Base-by-base conservation (phyloP, 164 flowering plant genomes). In the Magnolia kwangsiensis region DNA sequence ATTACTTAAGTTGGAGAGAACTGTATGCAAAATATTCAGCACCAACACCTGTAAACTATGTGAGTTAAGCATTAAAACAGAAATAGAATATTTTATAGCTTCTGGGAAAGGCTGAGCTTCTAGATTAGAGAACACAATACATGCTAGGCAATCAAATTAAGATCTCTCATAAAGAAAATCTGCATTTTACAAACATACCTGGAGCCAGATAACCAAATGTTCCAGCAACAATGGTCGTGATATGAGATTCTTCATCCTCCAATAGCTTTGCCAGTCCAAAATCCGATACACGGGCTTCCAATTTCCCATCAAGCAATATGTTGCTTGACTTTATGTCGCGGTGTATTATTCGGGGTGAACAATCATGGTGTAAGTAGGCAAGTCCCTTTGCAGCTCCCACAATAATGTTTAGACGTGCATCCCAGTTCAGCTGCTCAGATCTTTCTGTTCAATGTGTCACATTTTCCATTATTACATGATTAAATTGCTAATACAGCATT, bases 151-250 rank as follows among this genome's bases (percentile, higher is more conserved):
- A 37, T 37, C 45, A 4, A 4, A 37, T 37, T 37, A 37, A 7
- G 45, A 3, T 37, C 45, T 4, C 45, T 37, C 45, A 37, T 37
- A 37, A 37, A 37, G 45, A 37, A 37, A 37, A 4, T 37, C 45
- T 5, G 7, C 45, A 18, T 19, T 37, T 8, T 19, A 51, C n/a
- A 61, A 72, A 63, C 82, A 76, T 85, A 96, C 99, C 99, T 80
- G 99, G 99, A 82, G 99, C 99, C 68, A 96, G 82, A 84, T 96
- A 96, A 63, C 99, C 99, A 82, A 96, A 96, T 45, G 99, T 94
- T 76, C 99, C 99, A 72, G 98, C 98, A 72, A 94, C 98, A 83
- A 96, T 96, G 24, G 99, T 96, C 23, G 99, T 94, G 67, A 92
- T 94, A 78, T 96, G 99, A 69, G 99, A 92, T 86, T 94, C 93